Evolutionary conservation across 2,329 filamentous ascomycete genomes (phyloP).

Genomic region (Exserohilum turcica): DNA sequence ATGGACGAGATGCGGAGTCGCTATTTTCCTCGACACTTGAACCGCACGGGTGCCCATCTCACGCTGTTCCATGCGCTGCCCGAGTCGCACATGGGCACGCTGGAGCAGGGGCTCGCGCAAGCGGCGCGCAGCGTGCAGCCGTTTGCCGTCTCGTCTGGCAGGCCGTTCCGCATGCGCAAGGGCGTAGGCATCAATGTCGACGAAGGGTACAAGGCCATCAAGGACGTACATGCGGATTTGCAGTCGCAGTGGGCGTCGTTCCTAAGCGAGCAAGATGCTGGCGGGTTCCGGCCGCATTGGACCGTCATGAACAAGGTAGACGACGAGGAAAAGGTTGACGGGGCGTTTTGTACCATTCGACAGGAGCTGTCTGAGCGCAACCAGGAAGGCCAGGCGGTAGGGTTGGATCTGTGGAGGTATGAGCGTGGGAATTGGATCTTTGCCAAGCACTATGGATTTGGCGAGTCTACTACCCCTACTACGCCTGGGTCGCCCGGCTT

Average conservation of each 20-base stretch:
- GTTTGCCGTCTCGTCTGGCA: conserved; percentile 47
- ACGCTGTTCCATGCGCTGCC: conserved; percentile 55
- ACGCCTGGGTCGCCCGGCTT: conserved; percentile 1
- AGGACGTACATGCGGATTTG: conserved; percentile 45
- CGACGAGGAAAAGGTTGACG: conserved; percentile 46
- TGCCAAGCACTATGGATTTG: conserved; percentile 46
- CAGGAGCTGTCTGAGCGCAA: conserved; percentile 37
- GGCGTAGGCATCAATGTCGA: conserved; percentile 49
- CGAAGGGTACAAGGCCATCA: conserved; percentile 39
- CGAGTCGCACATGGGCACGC: conserved; percentile 43
- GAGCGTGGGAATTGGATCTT: conserved; percentile 50
- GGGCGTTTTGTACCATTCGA: conserved; percentile 46
- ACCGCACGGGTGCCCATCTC: conserved; percentile 52
- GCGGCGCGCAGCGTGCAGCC: conserved; percentile 37
- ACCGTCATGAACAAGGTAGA: conserved; percentile 56
- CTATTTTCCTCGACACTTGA: conserved; percentile 52
- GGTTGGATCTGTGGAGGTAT: conserved; percentile 52
- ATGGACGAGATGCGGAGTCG: conserved; percentile 48
- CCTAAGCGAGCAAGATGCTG: conserved; percentile 52
- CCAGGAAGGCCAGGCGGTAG: conserved; percentile 44
- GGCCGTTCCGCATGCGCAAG: conserved; percentile 50
- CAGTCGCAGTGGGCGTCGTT: conserved; percentile 46
- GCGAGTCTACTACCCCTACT: background rate
- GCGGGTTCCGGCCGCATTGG: conserved; percentile 50
- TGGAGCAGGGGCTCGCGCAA: conserved; percentile 42